Evolutionary conservation across 2,329 filamentous ascomycete species (phyloP), one percentile per base, ranked within the genome.

Genomic region (Phyllosticta citriasiana): DNA sequence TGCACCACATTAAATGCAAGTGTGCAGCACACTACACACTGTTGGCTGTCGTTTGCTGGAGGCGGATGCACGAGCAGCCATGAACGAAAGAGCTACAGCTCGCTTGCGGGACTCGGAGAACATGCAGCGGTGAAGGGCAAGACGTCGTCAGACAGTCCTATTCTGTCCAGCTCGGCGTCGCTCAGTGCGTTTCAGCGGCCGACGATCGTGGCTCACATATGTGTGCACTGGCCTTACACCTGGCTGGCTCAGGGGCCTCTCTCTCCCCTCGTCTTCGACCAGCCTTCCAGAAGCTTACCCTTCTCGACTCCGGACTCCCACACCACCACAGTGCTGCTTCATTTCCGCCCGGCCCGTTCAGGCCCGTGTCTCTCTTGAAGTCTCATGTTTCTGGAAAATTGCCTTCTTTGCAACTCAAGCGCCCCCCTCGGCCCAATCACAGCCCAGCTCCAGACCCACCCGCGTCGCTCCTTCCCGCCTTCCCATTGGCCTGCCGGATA

Each of bases 321-420:
- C 57, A 40, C 33, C 47, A 52, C 47, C 25, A 61, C 47, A 59
- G 57, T 57, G 62, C 57, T 59, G 33, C 63, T 61, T 65, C 66
- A 73, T 72, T 73, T 71, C 72, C 70, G 73, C 66, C 64, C 61
- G 55, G 53, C 55, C 59, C 57, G 61, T 64, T 62, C 62, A 63
- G 64, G 62, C 62, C 65, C 63, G 68, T 66, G 66, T 66, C 60
- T 66, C 65, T 68, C 66, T 67, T 67, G 63, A 65, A 64, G 65
- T 62, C 66, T 65, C 68, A 66, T 66, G 68, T 69, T 74, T 73
- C 72, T 65, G 69, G 72, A 74, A 73, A 65, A 67, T 66, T 73
- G 63, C 71, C 68, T 70, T 40, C 33, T 40, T 40, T 40, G 33
- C 14, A 16, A 12, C 14, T 40, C 14, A 16, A 40, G 10, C 2